Conservation (phyloP, 805 yeast species). For the Candida sithepensis region DNA sequence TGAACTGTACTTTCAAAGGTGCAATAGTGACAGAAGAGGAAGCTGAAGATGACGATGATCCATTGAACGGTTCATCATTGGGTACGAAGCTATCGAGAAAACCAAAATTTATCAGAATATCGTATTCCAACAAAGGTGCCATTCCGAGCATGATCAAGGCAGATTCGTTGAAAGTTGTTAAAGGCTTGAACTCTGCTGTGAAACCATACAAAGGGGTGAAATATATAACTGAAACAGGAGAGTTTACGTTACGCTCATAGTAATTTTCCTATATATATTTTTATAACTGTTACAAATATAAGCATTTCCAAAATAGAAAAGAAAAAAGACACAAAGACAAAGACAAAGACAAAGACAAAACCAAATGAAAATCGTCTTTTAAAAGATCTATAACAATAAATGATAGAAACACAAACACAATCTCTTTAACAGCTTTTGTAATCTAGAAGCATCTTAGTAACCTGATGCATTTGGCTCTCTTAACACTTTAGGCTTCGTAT, state of each 20-base stretch:
- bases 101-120: slow-evolving; percentile 46
- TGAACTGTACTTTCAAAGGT: slow-evolving; percentile 67
- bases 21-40: slow-evolving; percentile 12
- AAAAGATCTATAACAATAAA: too few relatives aligned
- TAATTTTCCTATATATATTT: not conserved
- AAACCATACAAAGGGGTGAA: slow-evolving; percentile 92
- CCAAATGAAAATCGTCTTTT: too few relatives aligned
- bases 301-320: not conserved
- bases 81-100: not conserved
- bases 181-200: slow-evolving; percentile 55
- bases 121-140: slow-evolving; percentile 61
- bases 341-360: not conserved
- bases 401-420: too few relatives aligned
- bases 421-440: too few relatives aligned
- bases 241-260: slow-evolving; percentile 41
- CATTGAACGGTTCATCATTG: slow-evolving; percentile 5
- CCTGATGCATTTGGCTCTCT: slow-evolving; percentile 5
- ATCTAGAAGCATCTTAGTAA: slow-evolving; percentile 3
- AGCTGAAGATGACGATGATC: slow-evolving; percentile 2
- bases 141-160: slow-evolving; percentile 76
- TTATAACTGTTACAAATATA: too few relatives aligned
- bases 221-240: slow-evolving; percentile 64
- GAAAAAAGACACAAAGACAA: not conserved
- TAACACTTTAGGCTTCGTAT: slow-evolving; percentile 11
- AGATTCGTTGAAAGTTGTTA: slow-evolving; percentile 52